These are phyloP conservation scores for Umbilicus rupestris DNA, from an alignment of 164 flowering plant species.

Conservation along the genomic window DNA sequence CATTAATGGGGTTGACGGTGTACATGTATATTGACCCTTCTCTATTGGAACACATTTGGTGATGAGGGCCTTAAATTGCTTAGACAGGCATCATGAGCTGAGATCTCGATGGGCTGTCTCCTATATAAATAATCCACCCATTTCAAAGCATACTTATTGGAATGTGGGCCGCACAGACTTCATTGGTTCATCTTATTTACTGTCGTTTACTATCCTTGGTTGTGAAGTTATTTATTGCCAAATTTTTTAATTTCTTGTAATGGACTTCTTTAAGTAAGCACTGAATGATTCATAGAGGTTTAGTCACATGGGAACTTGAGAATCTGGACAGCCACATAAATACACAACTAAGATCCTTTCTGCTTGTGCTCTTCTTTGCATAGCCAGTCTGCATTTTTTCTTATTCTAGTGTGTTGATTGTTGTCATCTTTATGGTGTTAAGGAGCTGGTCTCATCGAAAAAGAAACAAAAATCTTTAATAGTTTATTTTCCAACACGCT, in stretches of 20 bases:
- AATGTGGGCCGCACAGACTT: neutral
- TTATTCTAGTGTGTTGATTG: neutral
- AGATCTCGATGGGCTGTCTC: neutral
- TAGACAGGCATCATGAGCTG: neutral
- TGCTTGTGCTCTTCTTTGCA: neutral
- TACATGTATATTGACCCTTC: neutral
- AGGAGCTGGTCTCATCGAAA: neutral
- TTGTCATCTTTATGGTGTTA: neutral
- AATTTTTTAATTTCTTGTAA: neutral
- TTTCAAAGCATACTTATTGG: neutral
- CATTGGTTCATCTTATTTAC: neutral
- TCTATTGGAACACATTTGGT: neutral
- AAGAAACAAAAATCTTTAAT: neutral
- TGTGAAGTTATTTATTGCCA: too few relatives aligned
- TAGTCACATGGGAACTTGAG: slow-evolving; percentile 3
- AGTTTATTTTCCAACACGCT: neutral
- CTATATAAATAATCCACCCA: neutral
- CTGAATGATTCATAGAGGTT: neutral
- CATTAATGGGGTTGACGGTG: neutral
- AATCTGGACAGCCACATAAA: neutral
- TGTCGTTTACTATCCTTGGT: neutral
- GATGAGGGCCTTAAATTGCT: neutral
- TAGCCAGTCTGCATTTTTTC: neutral
- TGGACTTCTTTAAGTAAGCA: neutral
- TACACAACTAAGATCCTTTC: neutral